Conservation (phyloP, 75 land plant species). For the Selaginella moellendorffii region DNA sequence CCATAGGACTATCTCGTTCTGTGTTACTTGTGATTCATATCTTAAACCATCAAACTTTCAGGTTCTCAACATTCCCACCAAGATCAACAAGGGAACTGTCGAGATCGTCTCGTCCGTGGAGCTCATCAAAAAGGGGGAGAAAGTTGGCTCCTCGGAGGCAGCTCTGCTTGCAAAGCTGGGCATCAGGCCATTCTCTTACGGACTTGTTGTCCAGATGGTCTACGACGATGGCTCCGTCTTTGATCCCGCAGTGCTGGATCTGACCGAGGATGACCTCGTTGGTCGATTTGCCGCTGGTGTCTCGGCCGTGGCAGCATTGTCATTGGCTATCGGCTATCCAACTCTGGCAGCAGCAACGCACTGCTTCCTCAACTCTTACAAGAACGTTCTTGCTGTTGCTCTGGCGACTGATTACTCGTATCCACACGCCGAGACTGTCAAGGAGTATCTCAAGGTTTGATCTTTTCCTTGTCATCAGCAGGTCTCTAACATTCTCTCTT, state of each 20-base stretch:
- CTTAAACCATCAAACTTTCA: not conserved
- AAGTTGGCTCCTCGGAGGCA: conserved; percentile 29
- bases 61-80: conserved; percentile 7
- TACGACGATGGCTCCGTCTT: conserved; percentile 56
- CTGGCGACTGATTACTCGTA: conserved; percentile 40
- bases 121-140: conserved; percentile 2
- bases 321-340: conserved; percentile 49
- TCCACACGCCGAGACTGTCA: conserved; percentile 16
- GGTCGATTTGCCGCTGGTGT: conserved; percentile 49
- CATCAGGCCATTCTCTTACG: conserved; percentile 65
- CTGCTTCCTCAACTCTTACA: conserved; percentile 53
- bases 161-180: conserved; percentile 61
- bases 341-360: conserved; percentile 67
- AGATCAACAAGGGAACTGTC: conserved; percentile 11
- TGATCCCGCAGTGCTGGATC: conserved; percentile 52
- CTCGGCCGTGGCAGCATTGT: conserved; percentile 39
- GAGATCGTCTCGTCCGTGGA: conserved; percentile 4
- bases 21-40: not conserved
- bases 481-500: not conserved
- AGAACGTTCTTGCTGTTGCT: conserved; percentile 56
- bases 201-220: conserved; percentile 39
- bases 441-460: conserved; percentile 51
- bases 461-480: not conserved
- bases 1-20: not conserved
- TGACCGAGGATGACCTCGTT: conserved; percentile 51